Percentiles rank a stretch among this genome's conserved stretches.
Evolutionary conservation across 805 yeast genomes (phyloP).

Genomic region (Hanseniaspora guilliermondii): DNA sequence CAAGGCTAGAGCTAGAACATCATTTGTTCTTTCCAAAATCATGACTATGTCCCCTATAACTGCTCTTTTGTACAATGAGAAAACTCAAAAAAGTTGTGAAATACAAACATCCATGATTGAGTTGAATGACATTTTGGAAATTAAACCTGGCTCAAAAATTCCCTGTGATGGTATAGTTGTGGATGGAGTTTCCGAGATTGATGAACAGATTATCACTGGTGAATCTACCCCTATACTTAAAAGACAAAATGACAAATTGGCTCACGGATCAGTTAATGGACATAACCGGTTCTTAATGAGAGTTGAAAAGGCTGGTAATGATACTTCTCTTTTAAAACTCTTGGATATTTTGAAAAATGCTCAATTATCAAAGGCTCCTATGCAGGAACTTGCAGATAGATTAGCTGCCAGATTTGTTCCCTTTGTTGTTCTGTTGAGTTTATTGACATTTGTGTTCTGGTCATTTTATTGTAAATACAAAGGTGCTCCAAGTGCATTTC

Average conservation of each 20-base stretch:
- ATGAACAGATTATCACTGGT: constrained; percentile 86
- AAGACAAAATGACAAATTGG: constrained; percentile 44
- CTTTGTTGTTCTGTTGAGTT: constrained; percentile 46
- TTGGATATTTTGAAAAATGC: constrained; percentile 80
- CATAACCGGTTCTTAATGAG: constrained; percentile 55
- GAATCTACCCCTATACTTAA: constrained; percentile 72
- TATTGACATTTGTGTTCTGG: constrained; percentile 60
- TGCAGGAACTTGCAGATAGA: constrained; percentile 76
- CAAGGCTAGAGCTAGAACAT: constrained; percentile 85
- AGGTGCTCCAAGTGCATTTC: constrained; percentile 39
- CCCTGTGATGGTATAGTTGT: constrained; percentile 85
- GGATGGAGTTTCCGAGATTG: constrained; percentile 68
- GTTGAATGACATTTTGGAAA: constrained; percentile 57
- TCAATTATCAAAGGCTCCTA: constrained; percentile 78
- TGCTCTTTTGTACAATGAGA: constrained; percentile 47
- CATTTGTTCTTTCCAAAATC: constrained; percentile 71
- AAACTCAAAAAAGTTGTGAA: constrained; percentile 22
- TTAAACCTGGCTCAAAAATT: constrained; percentile 74
- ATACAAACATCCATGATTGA: constrained; percentile 73
- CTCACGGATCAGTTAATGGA: constrained; percentile 88
- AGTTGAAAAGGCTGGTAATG: constrained; percentile 63
- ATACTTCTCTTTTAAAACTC: constrained; percentile 78
- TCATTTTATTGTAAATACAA: constrained; percentile 28
- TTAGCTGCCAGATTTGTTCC: constrained; percentile 83
- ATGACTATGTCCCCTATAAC: constrained; percentile 68